phyloP scores from a whole-genome alignment of 345 rosid genomes.

The Corchorus olitorius region DNA sequence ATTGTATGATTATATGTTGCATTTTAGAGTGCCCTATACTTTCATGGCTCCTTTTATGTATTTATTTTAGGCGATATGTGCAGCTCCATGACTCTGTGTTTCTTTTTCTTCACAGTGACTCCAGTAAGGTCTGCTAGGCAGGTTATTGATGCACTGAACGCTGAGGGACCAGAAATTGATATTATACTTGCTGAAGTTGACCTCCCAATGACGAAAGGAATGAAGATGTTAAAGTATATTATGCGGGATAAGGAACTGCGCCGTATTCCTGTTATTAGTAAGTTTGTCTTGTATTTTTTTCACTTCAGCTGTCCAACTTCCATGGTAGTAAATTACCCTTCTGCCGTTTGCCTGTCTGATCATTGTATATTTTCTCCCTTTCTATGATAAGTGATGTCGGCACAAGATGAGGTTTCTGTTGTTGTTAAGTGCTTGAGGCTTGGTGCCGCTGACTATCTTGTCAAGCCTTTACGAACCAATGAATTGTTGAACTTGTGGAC shows the following conservation, averaged over 20 bases:
- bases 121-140: constrained; percentile 90
- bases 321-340: constrained; percentile 1
- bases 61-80: neutral
- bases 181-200: constrained; percentile 94
- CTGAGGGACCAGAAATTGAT: constrained; percentile 95
- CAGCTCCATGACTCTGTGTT: constrained; percentile 5
- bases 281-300: constrained; percentile 34
- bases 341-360: neutral
- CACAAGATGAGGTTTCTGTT: constrained; percentile 75
- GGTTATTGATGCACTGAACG: constrained; percentile 93
- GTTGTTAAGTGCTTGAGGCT: constrained; percentile 83
- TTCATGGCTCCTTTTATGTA: neutral
- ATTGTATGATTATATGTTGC: neutral
- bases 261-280: constrained; percentile 96
- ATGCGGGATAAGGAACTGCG: constrained; percentile 75
- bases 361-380: constrained; percentile 17
- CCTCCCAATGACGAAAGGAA: constrained; percentile 94
- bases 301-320: neutral
- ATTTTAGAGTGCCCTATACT: neutral
- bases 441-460: constrained; percentile 91
- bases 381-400: constrained; percentile 70
- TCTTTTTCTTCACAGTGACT: constrained; percentile 60
- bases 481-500: constrained; percentile 84
- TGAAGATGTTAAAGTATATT: constrained; percentile 94
- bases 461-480: constrained; percentile 80